Conservation (phyloP, 2,329 filamentous ascomycete genomes). For the Trichocomaceae sp. region DNA sequence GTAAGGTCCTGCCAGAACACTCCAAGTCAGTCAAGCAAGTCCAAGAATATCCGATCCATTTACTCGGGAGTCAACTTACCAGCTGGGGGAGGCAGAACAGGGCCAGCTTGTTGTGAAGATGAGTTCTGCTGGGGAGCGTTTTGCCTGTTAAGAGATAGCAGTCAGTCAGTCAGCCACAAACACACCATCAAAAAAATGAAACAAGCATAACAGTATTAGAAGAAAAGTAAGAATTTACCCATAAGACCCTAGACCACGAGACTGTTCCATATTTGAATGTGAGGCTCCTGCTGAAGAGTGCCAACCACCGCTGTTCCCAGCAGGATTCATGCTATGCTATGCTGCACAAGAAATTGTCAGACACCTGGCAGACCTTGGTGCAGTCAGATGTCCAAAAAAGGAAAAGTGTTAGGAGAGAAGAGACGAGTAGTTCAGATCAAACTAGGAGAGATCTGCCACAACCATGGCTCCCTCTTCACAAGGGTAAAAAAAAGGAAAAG, state of each 20-base stretch:
- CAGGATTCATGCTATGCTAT: constrained; percentile 32
- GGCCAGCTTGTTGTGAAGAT: constrained; percentile 31
- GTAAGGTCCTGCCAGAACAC: constrained; percentile 29
- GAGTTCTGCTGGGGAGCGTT: constrained; percentile 35
- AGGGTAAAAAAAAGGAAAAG: not conserved
- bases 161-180: constrained; percentile 1
- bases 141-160: constrained; percentile 23
- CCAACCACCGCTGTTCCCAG: constrained; percentile 40
- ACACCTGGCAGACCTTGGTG: not conserved
- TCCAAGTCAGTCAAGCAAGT: constrained; percentile 1
- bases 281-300: constrained; percentile 32
- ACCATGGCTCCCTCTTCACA: constrained; percentile 21
- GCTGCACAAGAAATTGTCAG: not conserved
- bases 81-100: constrained; percentile 35
- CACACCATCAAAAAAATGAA: not conserved
- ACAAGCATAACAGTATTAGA: not conserved
- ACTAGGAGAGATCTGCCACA: constrained; percentile 21
- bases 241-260: constrained; percentile 39
- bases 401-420: not conserved
- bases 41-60: not conserved
- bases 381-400: not conserved
- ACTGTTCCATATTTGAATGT: constrained; percentile 38
- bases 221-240: constrained; percentile 27
- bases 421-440: constrained; percentile 2
- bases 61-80: constrained; percentile 25